A percentile compares a stretch with the other conserved stretches of the same genome.
Conservation (phyloP, 192 early-diverging fungal genomes). For the Coemansia sp. region DNA sequence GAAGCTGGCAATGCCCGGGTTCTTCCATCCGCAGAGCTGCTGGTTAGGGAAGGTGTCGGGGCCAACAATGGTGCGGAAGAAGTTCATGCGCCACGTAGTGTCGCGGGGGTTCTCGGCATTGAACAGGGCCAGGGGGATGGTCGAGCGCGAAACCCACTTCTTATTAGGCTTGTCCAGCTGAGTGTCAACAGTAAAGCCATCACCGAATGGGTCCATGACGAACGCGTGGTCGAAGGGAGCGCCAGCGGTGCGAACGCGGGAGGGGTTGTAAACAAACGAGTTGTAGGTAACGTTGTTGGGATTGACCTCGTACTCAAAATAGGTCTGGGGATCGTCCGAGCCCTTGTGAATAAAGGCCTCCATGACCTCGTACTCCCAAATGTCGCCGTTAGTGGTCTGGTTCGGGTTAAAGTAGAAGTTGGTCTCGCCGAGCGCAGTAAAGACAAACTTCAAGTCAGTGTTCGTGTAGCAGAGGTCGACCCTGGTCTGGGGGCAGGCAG, state of each 20-base stretch:
- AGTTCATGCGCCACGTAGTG: slow-evolving; percentile 53
- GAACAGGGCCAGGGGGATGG: slow-evolving; percentile 49
- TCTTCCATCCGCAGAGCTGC: slow-evolving; percentile 52
- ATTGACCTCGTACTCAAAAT: slow-evolving; percentile 50
- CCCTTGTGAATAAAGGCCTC: slow-evolving; percentile 54
- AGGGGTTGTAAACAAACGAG: slow-evolving; percentile 51
- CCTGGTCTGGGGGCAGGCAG: slow-evolving; percentile 30
- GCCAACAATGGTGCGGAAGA: slow-evolving; percentile 47
- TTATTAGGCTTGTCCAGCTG: slow-evolving; percentile 22
- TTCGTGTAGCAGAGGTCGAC: slow-evolving; percentile 50
- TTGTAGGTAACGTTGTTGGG: slow-evolving; percentile 53
- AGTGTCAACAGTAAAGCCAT: slow-evolving; percentile 45
- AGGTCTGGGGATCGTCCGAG: slow-evolving; percentile 40
- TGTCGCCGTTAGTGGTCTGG: slow-evolving; percentile 50
- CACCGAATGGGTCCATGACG: slow-evolving; percentile 40
- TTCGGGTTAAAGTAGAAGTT: slow-evolving; percentile 39
- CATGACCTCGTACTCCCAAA: slow-evolving; percentile 53
- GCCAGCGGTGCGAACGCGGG: slow-evolving; percentile 25
- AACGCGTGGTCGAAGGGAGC: slow-evolving; percentile 50
- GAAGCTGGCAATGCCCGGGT: slow-evolving; percentile 40
- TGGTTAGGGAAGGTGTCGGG: slow-evolving; percentile 42
- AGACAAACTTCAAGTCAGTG: slow-evolving; percentile 33
- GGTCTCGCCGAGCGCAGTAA: slow-evolving; percentile 39
- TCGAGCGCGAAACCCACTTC: slow-evolving; percentile 21
- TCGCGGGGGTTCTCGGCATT: slow-evolving; percentile 46